phyloP scores from a whole-genome alignment of 768 basidiomycete genomes.

The Pleurotus platypus region DNA sequence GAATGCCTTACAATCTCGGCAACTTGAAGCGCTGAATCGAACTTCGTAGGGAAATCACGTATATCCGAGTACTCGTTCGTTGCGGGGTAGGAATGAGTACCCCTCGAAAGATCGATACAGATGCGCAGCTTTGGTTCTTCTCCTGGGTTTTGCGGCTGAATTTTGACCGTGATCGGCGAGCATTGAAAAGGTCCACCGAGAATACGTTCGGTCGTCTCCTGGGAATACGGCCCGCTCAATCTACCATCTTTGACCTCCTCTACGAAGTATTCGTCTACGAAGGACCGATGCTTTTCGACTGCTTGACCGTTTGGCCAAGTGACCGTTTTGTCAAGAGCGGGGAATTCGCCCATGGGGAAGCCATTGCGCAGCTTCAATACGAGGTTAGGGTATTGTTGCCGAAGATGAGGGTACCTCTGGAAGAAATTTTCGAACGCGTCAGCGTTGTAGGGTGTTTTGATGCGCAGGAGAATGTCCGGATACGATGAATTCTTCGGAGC shows the following conservation, averaged over 20 bases:
- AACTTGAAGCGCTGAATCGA: conserved; percentile 8
- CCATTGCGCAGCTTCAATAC: not conserved
- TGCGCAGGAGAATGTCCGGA: conserved; percentile 1
- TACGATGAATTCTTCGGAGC: not conserved
- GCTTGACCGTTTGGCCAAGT: conserved; percentile 9
- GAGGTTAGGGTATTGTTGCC: not conserved
- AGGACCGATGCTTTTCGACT: not conserved
- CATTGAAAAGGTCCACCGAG: conserved; percentile 24
- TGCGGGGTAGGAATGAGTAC: not conserved
- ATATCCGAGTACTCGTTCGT: conserved; percentile 13
- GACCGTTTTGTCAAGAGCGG: not conserved
- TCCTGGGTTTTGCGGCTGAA: conserved; percentile 9
- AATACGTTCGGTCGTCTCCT: conserved; percentile 5
- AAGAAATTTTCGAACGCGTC: conserved; percentile 9
- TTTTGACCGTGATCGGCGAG: conserved; percentile 20
- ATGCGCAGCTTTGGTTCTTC: conserved; percentile 12
- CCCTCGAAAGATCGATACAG: conserved; percentile 16
- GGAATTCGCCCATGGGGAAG: conserved; percentile 14
- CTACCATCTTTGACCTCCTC: conserved; percentile 11
- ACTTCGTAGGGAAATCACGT: conserved; percentile 13
- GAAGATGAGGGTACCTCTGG: not conserved
- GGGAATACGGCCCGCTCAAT: conserved; percentile 14
- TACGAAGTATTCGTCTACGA: conserved; percentile 9
- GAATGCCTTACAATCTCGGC: conserved; percentile 13
- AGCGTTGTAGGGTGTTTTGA: conserved; percentile 15